Percentiles rank a stretch among this genome's conserved stretches.
phyloP scores from a whole-genome alignment of 2,329 filamentous ascomycete species.

The Fusarium drepaniforme region DNA sequence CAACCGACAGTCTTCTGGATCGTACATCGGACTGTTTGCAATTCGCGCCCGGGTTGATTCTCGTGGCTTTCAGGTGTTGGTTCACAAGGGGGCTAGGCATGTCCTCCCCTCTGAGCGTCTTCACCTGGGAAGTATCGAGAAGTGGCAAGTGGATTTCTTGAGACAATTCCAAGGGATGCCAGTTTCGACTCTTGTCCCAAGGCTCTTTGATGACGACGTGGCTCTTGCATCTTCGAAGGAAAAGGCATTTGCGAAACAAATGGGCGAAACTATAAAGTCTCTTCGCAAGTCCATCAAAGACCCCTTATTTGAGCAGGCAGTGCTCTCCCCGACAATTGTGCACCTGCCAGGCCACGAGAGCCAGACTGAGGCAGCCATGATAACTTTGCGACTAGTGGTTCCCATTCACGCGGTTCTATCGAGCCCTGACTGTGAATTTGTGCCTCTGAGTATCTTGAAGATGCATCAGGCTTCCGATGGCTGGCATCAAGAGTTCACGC shows the following conservation, averaged over 20 bases:
- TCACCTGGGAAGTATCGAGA: constrained; percentile 62
- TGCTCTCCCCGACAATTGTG: constrained; percentile 56
- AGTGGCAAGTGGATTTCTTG: constrained; percentile 67
- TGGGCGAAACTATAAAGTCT: constrained; percentile 56
- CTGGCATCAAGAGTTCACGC: constrained; percentile 69
- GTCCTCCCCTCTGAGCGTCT: constrained; percentile 70
- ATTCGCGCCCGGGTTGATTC: constrained; percentile 62
- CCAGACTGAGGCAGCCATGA: constrained; percentile 47
- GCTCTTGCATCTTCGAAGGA: constrained; percentile 50
- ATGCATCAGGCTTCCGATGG: constrained; percentile 72
- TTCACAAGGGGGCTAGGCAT: constrained; percentile 66
- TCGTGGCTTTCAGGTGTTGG: constrained; percentile 71
- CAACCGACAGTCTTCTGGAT: constrained; percentile 61
- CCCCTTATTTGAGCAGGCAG: constrained; percentile 58
- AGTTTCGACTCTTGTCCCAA: constrained; percentile 45
- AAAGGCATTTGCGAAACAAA: constrained; percentile 57
- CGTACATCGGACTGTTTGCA: constrained; percentile 69
- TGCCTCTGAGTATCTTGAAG: constrained; percentile 73
- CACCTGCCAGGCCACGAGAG: constrained; percentile 51
- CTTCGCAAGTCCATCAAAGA: constrained; percentile 57
- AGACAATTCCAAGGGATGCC: constrained; percentile 60
- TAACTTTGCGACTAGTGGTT: constrained; percentile 70
- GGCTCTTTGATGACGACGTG: constrained; percentile 52
- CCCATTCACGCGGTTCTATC: constrained; percentile 68
- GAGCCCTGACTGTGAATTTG: constrained; percentile 66